Evolutionary conservation across 1,284 basidiomycete species (phyloP).

Genomic region (Naganishia cerealis): DNA sequence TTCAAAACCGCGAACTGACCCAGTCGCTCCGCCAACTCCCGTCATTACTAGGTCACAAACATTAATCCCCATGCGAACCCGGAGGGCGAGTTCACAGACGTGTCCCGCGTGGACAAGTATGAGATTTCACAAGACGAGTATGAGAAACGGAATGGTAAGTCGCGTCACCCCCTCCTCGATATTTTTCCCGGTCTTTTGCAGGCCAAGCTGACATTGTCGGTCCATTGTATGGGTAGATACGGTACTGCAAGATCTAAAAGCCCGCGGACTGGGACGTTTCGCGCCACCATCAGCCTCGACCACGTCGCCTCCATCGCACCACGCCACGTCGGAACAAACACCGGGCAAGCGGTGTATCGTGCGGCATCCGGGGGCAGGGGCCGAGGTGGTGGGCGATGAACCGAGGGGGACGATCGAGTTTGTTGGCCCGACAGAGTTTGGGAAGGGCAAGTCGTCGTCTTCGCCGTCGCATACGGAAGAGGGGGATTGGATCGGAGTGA

Average conservation of each 20-base stretch:
- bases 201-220: background rate
- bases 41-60: slow-evolving; percentile 67
- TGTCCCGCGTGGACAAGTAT: slow-evolving; percentile 86
- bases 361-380: slow-evolving; percentile 46
- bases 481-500: slow-evolving; percentile 85
- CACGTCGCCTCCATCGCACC: slow-evolving; percentile 37
- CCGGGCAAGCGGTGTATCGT: slow-evolving; percentile 80
- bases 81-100: slow-evolving; percentile 67
- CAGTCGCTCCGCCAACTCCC: background rate
- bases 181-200: background rate
- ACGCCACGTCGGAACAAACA: slow-evolving; percentile 38
- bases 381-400: slow-evolving; percentile 58
- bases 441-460: slow-evolving; percentile 50
- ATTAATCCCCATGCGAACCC: slow-evolving; percentile 65
- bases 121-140: slow-evolving; percentile 83
- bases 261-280: slow-evolving; percentile 85
- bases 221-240: slow-evolving; percentile 63
- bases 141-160: slow-evolving; percentile 69
- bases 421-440: slow-evolving; percentile 78
- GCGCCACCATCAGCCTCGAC: slow-evolving; percentile 54
- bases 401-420: slow-evolving; percentile 82
- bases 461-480: slow-evolving; percentile 30
- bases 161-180: background rate
- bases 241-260: slow-evolving; percentile 85
- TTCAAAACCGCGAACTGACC: background rate